Evolutionary conservation across 2,329 filamentous ascomycete genomes (phyloP), one percentile per base, ranked within the genome.

Genomic region (Penicillium freii): DNA sequence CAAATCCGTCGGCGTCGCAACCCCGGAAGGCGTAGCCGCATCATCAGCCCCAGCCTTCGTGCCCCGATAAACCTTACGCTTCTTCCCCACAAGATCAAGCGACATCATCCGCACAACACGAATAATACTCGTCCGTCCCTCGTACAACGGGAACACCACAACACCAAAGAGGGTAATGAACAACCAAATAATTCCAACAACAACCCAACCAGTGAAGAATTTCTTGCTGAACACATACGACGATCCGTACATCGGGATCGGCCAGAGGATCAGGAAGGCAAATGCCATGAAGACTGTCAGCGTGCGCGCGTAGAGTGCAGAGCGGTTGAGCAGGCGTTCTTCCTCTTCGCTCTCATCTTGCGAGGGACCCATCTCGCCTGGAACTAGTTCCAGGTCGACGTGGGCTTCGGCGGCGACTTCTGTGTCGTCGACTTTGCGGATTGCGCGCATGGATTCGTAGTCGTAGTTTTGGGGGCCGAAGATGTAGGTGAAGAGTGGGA

Each of bases 211-310:
- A 0, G 88, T 90, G 75, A 93, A 94, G 79, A 94, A 94, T 25
- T 81, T 81, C 79, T 90, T 89, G 73, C 82, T 86, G 76, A 94
- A 95, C 53, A 96, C 83, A 71, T 96, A 96, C 0, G 84, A 84
- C 0, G 82, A 82, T 11, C 91, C 92, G 69, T 94, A 96, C 85
- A 96, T 87, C 1, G 92, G 92, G 83, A 96, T 93, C 0, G 92
- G 92, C 91, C 92, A 96, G 17, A 96, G 82, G 2, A 96, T 81
- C 0, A 96, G 78, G 55, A 96, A 79, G 0, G 85, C 81, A 0
- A 96, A 59, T 0, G 90, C 89, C 77, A 91, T 80, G 62, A 82
- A 73, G 10, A 85, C 78, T 0, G 87, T 90, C 60, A 85, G 71
- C 33, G 75, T 78, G 50, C 83, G 79, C 0, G 84, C 82, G 66